Evolutionary conservation across 2,329 filamentous ascomycete species (phyloP), one percentile per base, ranked within the genome.

Genomic region (Fusarium continuum): DNA sequence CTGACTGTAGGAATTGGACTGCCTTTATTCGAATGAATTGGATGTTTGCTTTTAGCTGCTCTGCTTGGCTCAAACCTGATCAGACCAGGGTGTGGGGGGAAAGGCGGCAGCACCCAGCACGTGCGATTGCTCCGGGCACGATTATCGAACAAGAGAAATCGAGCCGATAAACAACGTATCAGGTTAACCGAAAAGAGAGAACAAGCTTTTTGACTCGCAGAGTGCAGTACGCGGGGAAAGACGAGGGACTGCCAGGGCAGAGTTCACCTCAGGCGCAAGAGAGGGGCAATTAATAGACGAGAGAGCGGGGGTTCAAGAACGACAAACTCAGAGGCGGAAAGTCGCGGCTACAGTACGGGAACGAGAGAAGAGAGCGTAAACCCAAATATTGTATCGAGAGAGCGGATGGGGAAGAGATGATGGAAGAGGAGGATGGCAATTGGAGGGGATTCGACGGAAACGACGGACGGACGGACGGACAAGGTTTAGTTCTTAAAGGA

Each of bases 371-470:
- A 38, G 29, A 53, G 23, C 26, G 35, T 25, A 55, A 66, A 41
- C 49, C 53, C 50, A 51, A 64, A 55, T 32, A 61, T 61, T 14
- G 64, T 53, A 64, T 61, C 44, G 49, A 64, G 23, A 44, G 54
- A 46, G 38, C 52, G 36, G 41, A 47, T 23, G 36, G 52, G 36
- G 25, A 28, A 45, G 47, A 64, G 34, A 52, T 55, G 39, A 49
- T 46, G 35, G 47, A 46, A 40, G 38, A 53, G 40, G 55, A 55
- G 58, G 45, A 55, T 32, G 61, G 61, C 46, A 60, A 67, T 44
- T 50, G 48, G 55, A 56, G 36, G 46, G 48, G 51, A 57, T 66
- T 65, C 55, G 67, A 70, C 68, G 68, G 68, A 70, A 70, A 70
- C 67, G 67, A 70, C 67, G 66, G 64, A 55, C 60, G 63, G 60